phyloP scores from a whole-genome alignment of 2,329 filamentous ascomycete species.

The Alternaria solani region DNA sequence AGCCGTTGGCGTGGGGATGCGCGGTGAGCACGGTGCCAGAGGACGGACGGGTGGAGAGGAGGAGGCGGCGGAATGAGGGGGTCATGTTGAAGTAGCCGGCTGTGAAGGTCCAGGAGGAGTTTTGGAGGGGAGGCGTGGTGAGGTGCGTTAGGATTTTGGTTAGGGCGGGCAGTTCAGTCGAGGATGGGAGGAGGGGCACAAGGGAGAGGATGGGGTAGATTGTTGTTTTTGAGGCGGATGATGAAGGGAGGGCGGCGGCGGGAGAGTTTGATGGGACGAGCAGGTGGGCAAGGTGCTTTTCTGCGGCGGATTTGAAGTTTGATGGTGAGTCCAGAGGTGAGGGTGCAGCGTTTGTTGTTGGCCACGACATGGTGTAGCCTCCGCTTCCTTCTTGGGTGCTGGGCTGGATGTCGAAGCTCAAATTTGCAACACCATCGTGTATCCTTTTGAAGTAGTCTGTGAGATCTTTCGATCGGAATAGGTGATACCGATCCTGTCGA shows the following conservation, averaged over 20 bases:
- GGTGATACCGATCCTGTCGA: slow-evolving; percentile 90
- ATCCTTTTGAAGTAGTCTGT: slow-evolving; percentile 83
- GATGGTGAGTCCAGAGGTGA: slow-evolving; percentile 75
- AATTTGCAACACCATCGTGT: slow-evolving; percentile 76
- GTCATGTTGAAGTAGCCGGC: slow-evolving; percentile 99
- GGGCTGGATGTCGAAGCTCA: slow-evolving; percentile 83
- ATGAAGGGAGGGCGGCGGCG: slow-evolving; percentile 42
- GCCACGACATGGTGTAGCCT: slow-evolving; percentile 73
- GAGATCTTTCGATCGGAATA: slow-evolving; percentile 81
- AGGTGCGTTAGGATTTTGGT: slow-evolving; percentile 78
- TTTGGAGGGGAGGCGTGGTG: slow-evolving; percentile 67
- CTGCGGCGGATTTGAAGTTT: slow-evolving; percentile 75
- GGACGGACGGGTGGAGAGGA: slow-evolving; percentile 75
- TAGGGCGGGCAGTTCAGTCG: slow-evolving; percentile 87
- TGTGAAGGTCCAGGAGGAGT: slow-evolving; percentile 91
- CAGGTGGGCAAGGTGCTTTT: slow-evolving; percentile 70
- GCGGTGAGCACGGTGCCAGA: slow-evolving; percentile 89
- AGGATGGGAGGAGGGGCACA: slow-evolving; percentile 84
- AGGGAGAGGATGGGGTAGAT: slow-evolving; percentile 90
- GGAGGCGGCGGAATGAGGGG: slow-evolving; percentile 78
- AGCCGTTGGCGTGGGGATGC: slow-evolving; percentile 92
- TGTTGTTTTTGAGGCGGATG: slow-evolving; percentile 49
- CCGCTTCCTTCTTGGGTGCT: slow-evolving; percentile 57
- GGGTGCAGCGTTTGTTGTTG: slow-evolving; percentile 73
- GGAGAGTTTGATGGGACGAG: slow-evolving; percentile 62